Evolutionary conservation across 2,329 filamentous ascomycete genomes (phyloP).

Genomic region (Cryphonectria naterciae): DNA sequence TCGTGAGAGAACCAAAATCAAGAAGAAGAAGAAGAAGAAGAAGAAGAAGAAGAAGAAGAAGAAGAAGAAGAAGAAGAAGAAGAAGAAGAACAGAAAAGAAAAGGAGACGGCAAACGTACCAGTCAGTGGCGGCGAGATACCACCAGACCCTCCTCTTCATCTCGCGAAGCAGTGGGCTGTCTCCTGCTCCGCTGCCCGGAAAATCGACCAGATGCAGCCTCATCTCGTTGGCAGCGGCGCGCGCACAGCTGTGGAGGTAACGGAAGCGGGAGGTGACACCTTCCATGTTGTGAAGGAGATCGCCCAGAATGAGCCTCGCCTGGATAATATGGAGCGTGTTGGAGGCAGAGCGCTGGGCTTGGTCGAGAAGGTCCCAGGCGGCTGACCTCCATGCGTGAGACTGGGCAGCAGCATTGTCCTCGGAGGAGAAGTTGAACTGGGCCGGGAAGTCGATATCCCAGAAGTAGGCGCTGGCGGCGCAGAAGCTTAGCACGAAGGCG

Average conservation of each 20-base stretch:
- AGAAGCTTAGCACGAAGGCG: conserved; percentile 37
- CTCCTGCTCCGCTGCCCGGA: conserved; percentile 32
- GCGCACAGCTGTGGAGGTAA: conserved; percentile 36
- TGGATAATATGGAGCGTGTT: conserved; percentile 43
- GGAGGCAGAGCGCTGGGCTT: conserved; percentile 37
- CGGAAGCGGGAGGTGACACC: conserved; percentile 41
- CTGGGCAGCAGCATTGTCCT: conserved; percentile 29
- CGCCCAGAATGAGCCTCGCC: conserved; percentile 43
- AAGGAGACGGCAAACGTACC: conserved; percentile 31
- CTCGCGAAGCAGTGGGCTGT: conserved; percentile 38
- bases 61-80: too few relatives aligned
- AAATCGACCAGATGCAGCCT: conserved; percentile 46
- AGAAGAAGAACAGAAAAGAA: too few relatives aligned
- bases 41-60: too few relatives aligned
- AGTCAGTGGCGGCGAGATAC: conserved; percentile 47
- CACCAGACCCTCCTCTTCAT: conserved; percentile 49
- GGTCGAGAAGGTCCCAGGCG: conserved; percentile 42
- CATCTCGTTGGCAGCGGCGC: conserved; percentile 41
- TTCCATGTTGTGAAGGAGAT: conserved; percentile 45
- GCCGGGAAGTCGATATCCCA: conserved; percentile 27
- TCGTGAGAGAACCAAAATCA: too few relatives aligned
- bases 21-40: too few relatives aligned
- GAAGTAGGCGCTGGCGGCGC: conserved; percentile 38
- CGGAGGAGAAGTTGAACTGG: conserved; percentile 28
- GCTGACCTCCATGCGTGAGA: conserved; percentile 39